A percentile compares a stretch with the other conserved stretches of the same genome.
These are phyloP conservation scores for Starmerella roubikii DNA, from an alignment of 805 yeast species.

Conservation along the genomic window DNA sequence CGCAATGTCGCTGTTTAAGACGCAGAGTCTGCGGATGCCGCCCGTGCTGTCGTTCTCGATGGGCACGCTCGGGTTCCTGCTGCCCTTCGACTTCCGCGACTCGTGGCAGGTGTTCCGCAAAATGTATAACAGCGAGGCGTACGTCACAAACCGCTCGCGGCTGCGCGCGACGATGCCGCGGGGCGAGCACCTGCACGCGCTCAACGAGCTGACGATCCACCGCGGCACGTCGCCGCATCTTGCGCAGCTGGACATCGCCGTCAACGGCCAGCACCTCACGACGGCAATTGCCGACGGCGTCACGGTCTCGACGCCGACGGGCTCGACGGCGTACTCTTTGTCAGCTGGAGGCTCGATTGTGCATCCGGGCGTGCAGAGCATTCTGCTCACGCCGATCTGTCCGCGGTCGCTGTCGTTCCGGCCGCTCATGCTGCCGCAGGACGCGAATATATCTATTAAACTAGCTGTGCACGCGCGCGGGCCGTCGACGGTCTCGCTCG, in stretches of 20 bases:
- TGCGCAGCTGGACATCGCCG: constrained; percentile 67
- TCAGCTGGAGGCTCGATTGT: constrained; percentile 88
- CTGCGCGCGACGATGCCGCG: constrained; percentile 25
- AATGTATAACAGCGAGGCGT: constrained; percentile 55
- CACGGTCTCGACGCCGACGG: constrained; percentile 78
- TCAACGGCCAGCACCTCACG: constrained; percentile 74
- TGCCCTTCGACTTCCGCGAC: constrained; percentile 70
- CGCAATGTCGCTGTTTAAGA: constrained; percentile 67
- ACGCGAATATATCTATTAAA: constrained; percentile 44
- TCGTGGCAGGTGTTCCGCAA: constrained; percentile 45
- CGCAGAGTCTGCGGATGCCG: constrained; percentile 47
- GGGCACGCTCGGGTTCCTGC: constrained; percentile 79
- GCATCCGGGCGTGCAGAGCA: constrained; percentile 75
- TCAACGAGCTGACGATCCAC: constrained; percentile 84
- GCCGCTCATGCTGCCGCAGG: constrained; percentile 69
- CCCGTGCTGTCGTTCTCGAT: constrained; percentile 79
- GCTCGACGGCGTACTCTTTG: constrained; percentile 84
- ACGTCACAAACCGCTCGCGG: constrained; percentile 63
- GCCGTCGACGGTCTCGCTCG: constrained; percentile 50
- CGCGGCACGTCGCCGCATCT: constrained; percentile 81
- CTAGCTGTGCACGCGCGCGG: constrained; percentile 27
- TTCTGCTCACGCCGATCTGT: constrained; percentile 77
- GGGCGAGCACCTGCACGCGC: constrained; percentile 42
- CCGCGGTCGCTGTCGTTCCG: constrained; percentile 85
- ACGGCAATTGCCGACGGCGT: constrained; percentile 89